These are phyloP conservation scores for Oryza coarctata DNA, from an alignment of 176 grass and related monocot species.

Conservation along the genomic window DNA sequence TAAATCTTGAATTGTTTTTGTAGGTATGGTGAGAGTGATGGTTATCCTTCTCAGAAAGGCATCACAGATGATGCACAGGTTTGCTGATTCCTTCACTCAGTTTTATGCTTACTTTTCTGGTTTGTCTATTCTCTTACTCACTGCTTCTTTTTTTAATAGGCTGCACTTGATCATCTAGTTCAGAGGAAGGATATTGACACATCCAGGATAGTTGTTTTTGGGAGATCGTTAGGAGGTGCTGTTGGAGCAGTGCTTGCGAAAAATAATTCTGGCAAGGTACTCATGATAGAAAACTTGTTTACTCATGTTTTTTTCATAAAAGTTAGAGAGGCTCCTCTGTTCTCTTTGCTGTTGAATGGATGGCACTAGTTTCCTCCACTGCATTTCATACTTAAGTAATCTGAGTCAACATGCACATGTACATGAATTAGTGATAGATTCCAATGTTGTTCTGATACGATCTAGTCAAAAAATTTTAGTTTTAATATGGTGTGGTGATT, in stretches of 20 bases:
- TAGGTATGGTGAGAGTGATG: conserved; percentile 98
- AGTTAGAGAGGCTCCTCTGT: conserved; percentile 9
- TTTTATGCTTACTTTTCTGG: conserved; percentile 25
- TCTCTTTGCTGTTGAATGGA: conserved; percentile 15
- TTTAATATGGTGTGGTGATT: conserved; percentile 6
- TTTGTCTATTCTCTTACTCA: conserved; percentile 22
- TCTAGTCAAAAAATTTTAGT: neutral
- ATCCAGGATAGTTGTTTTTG: conserved; percentile 88
- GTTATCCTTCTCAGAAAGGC: conserved; percentile 91
- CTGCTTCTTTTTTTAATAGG: conserved; percentile 52
- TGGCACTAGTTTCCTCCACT: conserved; percentile 1
- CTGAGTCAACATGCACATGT: neutral
- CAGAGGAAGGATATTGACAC: conserved; percentile 94
- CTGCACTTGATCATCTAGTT: conserved; percentile 91
- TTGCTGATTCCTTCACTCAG: conserved; percentile 35
- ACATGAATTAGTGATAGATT: conserved; percentile 1
- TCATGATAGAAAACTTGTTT: conserved; percentile 6
- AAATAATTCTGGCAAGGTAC: conserved; percentile 97
- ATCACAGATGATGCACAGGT: conserved; percentile 98
- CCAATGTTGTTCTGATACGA: neutral
- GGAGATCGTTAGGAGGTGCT: conserved; percentile 98
- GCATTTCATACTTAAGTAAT: conserved; percentile 5
- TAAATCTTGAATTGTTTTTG: conserved; percentile 38
- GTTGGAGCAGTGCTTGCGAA: conserved; percentile 88
- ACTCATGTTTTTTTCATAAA: conserved; percentile 18